These are phyloP conservation scores for Megacollybia platyphylla DNA, from an alignment of 1,284 basidiomycete genomes.

Conservation along the genomic window DNA sequence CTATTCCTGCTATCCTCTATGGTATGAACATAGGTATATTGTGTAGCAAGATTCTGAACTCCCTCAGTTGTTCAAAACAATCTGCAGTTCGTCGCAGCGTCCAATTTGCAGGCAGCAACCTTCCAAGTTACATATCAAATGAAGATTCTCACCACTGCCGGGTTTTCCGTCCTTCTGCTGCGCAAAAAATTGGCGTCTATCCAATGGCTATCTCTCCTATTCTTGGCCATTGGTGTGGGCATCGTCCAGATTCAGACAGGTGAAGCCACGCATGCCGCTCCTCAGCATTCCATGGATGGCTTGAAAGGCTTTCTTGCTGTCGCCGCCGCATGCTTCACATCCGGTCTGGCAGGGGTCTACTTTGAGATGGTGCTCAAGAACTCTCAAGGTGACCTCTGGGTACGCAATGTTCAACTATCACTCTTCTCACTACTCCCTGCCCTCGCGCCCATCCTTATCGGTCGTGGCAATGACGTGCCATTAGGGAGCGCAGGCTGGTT, in stretches of 20 bases:
- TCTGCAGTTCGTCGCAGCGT: conserved; percentile 88
- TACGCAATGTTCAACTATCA: conserved; percentile 93
- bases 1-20: conserved; percentile 92
- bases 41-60: conserved; percentile 6
- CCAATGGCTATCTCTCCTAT: conserved; percentile 79
- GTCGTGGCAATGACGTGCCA: conserved; percentile 21
- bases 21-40: conserved; percentile 15
- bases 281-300: conserved; percentile 56
- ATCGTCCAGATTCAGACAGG: conserved; percentile 84
- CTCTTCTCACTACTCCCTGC: conserved; percentile 90
- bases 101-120: conserved; percentile 87
- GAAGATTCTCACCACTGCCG: conserved; percentile 96
- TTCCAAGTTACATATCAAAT: conserved; percentile 95
- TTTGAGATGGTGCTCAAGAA: conserved; percentile 97
- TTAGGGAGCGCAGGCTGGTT: conserved; percentile 18
- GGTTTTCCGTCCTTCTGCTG: conserved; percentile 85
- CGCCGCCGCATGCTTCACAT: conserved; percentile 86
- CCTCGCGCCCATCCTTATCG: conserved; percentile 69
- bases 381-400: conserved; percentile 84
- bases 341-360: conserved; percentile 96
- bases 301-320: conserved; percentile 83
- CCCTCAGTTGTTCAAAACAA: conserved; percentile 85
- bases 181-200: conserved; percentile 61
- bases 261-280: conserved; percentile 18
- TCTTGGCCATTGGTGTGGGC: conserved; percentile 84